Evolutionary conservation across 139 green algal genomes (phyloP), one percentile per base, ranked within the genome.

Genomic region (Ulvella scutata): DNA sequence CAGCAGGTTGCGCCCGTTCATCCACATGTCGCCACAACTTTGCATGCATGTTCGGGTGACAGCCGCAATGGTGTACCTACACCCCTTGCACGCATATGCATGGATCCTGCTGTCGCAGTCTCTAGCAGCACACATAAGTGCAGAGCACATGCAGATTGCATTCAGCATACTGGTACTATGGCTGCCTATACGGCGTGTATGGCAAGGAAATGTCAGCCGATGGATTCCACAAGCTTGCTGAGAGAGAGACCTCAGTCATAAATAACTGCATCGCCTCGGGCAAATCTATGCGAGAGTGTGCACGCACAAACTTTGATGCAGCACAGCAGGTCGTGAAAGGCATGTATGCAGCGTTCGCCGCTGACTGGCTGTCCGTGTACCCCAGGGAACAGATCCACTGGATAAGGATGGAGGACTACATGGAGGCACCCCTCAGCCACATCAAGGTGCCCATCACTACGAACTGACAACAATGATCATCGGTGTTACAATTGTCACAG

Each of bases 241-340:
- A 9, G n/a, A n/a, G n/a, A n/a, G 72, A 44, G 35, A 37, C 34
- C 17, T 3, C 3, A 36, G 7, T 34, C 23, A 37, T 67, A 29
- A 36, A 62, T 4, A 17, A 3, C 23, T 60, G 44, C 29, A 38
- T 37, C 31, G 4, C 3, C 39, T 28, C 34, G n/a, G 29, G 3
- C 2, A 26, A 6, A 28, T 31, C 38, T 26, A 29, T 62, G 4
- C 6, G 38, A 67, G 36, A 36, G 4, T 51, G 72, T 59, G 72
- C 72, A 61, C 3, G 36, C 20, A 61, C 13, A 28, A 6, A 39
- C 3, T 37, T 28, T 35, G 3, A 43, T n/a, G 28, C 6, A 3
- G 10, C 72, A 4, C 72, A 62, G 72, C 72, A 76, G 72, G 28
- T 76, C 4, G 62, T 76, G 4, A 62, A 76, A 34, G 72, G 72